Conservation (phyloP, 2,329 filamentous ascomycete species). For the Cryphonectria japonica region DNA sequence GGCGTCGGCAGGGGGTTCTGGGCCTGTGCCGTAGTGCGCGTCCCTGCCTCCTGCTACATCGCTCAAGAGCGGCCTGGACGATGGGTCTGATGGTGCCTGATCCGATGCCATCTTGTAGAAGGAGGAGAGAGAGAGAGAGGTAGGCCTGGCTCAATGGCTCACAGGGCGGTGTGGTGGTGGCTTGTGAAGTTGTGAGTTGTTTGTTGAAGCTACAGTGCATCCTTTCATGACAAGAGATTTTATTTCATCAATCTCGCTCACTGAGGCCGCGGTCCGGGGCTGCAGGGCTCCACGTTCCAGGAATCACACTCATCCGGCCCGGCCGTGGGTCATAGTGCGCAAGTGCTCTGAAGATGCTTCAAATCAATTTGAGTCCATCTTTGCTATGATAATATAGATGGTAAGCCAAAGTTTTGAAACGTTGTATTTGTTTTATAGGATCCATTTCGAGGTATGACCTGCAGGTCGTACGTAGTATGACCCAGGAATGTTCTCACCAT, state of each 20-base stretch:
- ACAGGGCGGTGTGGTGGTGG: neutral
- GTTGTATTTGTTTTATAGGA: neutral
- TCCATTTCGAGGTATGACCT: neutral
- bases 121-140: neutral
- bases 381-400: neutral
- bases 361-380: neutral
- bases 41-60: neutral
- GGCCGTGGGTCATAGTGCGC: neutral
- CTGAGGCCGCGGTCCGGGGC: neutral
- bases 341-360: neutral
- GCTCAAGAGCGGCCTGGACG: neutral
- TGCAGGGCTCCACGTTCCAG: neutral
- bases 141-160: neutral
- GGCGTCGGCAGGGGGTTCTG: neutral
- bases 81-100: neutral
- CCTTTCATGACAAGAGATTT: neutral
- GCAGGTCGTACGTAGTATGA: no score
- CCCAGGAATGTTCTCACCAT: no score
- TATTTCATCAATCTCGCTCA: neutral
- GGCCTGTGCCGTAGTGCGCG: neutral
- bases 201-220: neutral
- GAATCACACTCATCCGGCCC: no score
- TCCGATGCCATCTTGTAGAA: neutral
- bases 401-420: neutral
- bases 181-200: neutral